Percentiles rank a stretch among this genome's conserved stretches.
Conservation (phyloP, 2,329 filamentous ascomycete genomes). For the Colletotrichum noveboracense region DNA sequence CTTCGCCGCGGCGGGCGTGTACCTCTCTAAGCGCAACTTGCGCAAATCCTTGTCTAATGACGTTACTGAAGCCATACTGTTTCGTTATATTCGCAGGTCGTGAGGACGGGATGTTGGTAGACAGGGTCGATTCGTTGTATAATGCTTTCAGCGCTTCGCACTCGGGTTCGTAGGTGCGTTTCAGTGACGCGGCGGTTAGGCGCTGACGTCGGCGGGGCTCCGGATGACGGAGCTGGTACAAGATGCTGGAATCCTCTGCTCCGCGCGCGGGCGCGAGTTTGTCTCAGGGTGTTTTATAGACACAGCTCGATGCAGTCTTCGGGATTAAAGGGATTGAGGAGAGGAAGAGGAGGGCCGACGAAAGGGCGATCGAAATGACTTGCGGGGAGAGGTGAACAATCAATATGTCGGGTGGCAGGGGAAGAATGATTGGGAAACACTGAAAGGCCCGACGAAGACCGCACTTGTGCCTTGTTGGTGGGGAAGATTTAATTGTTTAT, state of each 20-base stretch:
- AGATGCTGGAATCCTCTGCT: background rate
- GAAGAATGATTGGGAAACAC: background rate
- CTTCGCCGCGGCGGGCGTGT: conserved; percentile 87
- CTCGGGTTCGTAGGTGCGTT: conserved; percentile 11
- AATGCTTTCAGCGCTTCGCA: background rate
- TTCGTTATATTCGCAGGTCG: background rate
- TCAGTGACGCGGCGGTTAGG: conserved; percentile 16
- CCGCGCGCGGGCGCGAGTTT: conserved; percentile 4
- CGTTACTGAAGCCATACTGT: conserved; percentile 85
- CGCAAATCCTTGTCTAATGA: conserved; percentile 96
- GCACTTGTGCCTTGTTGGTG: conserved; percentile 7
- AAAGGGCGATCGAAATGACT: background rate
- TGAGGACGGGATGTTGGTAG: background rate
- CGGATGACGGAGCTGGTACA: conserved; percentile 8
- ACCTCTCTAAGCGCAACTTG: conserved; percentile 89
- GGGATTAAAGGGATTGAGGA: background rate
- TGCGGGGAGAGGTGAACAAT: background rate
- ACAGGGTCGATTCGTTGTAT: background rate
- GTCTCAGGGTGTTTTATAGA: background rate
- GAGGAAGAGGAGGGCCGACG: background rate
- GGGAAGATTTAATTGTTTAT: conserved; percentile 21
- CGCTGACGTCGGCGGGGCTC: conserved; percentile 19
- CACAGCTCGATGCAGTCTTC: background rate
- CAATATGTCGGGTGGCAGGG: conserved; percentile 10
- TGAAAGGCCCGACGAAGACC: conserved; percentile 2